Percentiles rank a stretch among this genome's conserved stretches.
phyloP scores from a whole-genome alignment of 176 grass and related monocot genomes.

The Carex pumila region DNA sequence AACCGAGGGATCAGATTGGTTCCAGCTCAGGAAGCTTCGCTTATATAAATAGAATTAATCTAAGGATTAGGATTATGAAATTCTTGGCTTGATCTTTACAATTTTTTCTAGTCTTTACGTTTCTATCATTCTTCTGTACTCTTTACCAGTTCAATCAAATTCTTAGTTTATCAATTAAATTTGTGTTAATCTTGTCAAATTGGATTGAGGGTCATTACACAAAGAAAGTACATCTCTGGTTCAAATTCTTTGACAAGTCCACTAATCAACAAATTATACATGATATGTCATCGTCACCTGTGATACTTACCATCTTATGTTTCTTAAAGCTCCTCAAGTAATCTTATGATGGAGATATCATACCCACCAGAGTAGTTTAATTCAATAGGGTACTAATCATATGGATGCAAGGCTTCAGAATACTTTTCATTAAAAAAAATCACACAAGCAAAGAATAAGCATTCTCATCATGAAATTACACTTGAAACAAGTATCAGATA shows the following conservation, averaged over 20 bases:
- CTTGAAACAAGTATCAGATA: neutral
- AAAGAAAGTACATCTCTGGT: neutral
- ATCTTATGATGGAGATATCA: neutral
- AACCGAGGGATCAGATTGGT: too few species aligned
- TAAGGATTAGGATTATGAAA: too few species aligned
- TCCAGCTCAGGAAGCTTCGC: too few species aligned
- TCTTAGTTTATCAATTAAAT: too few species aligned
- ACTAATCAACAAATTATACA: neutral
- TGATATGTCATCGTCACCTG: neutral
- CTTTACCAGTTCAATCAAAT: too few species aligned
- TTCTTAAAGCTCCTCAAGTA: neutral
- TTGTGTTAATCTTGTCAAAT: too few species aligned
- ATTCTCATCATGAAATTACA: neutral
- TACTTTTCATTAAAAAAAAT: neutral
- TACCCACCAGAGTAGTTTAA: conserved; percentile 5
- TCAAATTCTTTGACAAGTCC: neutral
- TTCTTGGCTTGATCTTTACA: too few species aligned
- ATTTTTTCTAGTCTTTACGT: too few species aligned
- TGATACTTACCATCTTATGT: neutral
- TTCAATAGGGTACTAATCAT: neutral
- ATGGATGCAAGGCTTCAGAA: neutral
- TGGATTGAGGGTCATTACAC: too few species aligned
- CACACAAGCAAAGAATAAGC: neutral
- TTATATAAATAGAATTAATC: too few species aligned
- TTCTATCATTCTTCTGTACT: too few species aligned